Evolutionary conservation across 1,139 yeast species (phyloP), one percentile per base, ranked within the genome.

Genomic region (Debaryomycetaceae sp.): DNA sequence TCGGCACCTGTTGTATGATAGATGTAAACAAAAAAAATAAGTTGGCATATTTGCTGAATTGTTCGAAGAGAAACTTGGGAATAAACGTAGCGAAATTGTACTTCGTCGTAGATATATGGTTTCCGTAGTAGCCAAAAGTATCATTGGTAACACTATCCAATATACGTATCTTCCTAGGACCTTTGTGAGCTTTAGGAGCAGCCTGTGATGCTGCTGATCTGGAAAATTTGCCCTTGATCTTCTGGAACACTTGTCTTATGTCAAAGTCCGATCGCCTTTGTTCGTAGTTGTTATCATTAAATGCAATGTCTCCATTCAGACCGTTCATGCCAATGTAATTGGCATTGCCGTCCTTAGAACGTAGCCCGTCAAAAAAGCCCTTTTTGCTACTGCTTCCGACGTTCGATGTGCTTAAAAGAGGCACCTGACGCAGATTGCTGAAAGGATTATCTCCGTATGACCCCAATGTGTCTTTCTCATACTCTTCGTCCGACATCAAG

Each of bases 41-140:
- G 58, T 94, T 94, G 19, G 99, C 98, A 60, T 94, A 94, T 61
- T 92, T 94, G 47, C 97, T 87, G 63, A 94, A 94, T 63, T 94
- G 98, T 65, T 94, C 98, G 55, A 91, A 88, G 48, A 94, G 65
- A 58, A 94, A 94, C 59, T 94, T 94, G 14, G 98, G 98, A 40
- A 94, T 50, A 58, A 94, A 94, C 0, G 98, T 94, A 24, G 95
- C 96, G 45, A 82, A 65, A 60, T 92, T 94, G 68, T 94, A 94
- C 62, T 94, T 94, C n/a, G 98, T 91, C 4, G 99, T 94, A 34
- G 96, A 86, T 49, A 94, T 83, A 59, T 91, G 91, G 59, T 94
- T 94, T 46, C 85, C 92, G 47, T 75, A 74, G 65, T 78, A 92
- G 2, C 83, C 76, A 43, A 71, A 73, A 3, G 75, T 63, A 4